Conservation (phyloP, 2,329 filamentous ascomycete genomes). For the Aspergillus cejpii region DNA sequence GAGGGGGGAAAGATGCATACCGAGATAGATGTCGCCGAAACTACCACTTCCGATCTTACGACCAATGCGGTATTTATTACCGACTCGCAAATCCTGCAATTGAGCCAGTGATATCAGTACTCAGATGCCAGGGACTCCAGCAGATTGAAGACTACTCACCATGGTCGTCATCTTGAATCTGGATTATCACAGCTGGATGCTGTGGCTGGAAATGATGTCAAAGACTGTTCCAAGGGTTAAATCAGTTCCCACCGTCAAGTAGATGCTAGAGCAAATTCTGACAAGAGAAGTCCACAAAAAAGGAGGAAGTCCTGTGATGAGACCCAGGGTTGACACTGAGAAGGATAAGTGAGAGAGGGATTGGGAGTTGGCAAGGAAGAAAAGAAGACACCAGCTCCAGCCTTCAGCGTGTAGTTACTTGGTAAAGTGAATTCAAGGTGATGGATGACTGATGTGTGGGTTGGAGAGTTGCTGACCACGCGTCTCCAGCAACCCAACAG, state of each 20-base stretch:
- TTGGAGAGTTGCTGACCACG: constrained; percentile 3
- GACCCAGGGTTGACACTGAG: background rate
- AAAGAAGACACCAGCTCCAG: constrained; percentile 7
- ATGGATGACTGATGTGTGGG: constrained; percentile 7
- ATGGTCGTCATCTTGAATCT: constrained; percentile 35
- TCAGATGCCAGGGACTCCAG: too few species aligned
- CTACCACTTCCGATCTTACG: constrained; percentile 97
- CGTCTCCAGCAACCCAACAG: constrained; percentile 1
- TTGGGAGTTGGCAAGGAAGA: background rate
- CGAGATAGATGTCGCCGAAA: constrained; percentile 96
- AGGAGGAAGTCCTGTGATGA: background rate
- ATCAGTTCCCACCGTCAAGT: too few species aligned
- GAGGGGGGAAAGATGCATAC: constrained; percentile 39
- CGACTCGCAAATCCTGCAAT: constrained; percentile 92
- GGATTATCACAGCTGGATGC: constrained; percentile 26
- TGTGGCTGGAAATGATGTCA: constrained; percentile 14
- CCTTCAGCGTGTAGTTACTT: constrained; percentile 15
- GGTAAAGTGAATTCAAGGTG: constrained; percentile 8
- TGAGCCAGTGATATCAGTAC: constrained; percentile 16
- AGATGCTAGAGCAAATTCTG: background rate
- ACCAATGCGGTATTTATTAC: constrained; percentile 99
- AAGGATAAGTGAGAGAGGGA: constrained; percentile 6
- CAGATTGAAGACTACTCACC: constrained; percentile 30
- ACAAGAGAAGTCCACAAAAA: background rate
- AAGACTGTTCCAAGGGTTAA: constrained; percentile 8